Percentiles rank a stretch among this genome's conserved stretches.
Evolutionary conservation across 1,284 basidiomycete species (phyloP).

Genomic region (Trichosporon faecale): DNA sequence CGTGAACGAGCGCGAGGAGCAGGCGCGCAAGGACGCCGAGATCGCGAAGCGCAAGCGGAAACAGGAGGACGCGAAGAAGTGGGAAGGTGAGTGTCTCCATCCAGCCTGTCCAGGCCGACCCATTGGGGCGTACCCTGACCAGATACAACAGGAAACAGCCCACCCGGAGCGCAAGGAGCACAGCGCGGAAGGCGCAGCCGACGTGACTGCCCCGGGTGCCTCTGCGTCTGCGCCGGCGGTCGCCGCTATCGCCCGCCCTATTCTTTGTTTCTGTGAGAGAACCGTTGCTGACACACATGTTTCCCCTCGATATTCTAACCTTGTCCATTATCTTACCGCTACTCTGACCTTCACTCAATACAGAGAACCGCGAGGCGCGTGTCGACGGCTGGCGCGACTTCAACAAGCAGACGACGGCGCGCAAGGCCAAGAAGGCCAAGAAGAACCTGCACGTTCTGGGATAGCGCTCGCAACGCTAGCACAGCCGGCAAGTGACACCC

Average conservation of each 20-base stretch:
- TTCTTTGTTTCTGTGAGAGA: slow-evolving; percentile 11
- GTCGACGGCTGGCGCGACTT: slow-evolving; percentile 49
- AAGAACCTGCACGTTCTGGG: slow-evolving; percentile 48
- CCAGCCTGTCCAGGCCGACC: neutral
- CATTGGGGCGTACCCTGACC: slow-evolving; percentile 8
- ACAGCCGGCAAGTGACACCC: slow-evolving; percentile 13
- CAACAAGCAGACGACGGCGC: slow-evolving; percentile 31
- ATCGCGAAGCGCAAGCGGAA: slow-evolving; percentile 52
- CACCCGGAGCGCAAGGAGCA: neutral
- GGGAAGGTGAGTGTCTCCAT: slow-evolving; percentile 54
- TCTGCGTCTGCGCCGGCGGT: neutral
- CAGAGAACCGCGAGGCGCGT: slow-evolving; percentile 47
- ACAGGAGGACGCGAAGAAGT: slow-evolving; percentile 55
- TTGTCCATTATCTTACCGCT: slow-evolving; percentile 9
- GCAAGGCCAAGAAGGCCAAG: slow-evolving; percentile 45
- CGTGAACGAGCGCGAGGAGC: slow-evolving; percentile 58
- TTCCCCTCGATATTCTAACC: slow-evolving; percentile 15
- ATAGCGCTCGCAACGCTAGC: slow-evolving; percentile 16
- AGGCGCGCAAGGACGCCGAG: slow-evolving; percentile 55
- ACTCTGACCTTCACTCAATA: slow-evolving; percentile 9
- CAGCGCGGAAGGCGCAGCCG: neutral
- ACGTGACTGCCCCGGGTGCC: slow-evolving; percentile 3
- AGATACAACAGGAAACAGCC: slow-evolving; percentile 2
- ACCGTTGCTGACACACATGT: slow-evolving; percentile 34
- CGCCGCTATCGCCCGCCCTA: neutral